phyloP scores from a whole-genome alignment of 1,284 basidiomycete genomes.

The Rhodotorula sp. region DNA sequence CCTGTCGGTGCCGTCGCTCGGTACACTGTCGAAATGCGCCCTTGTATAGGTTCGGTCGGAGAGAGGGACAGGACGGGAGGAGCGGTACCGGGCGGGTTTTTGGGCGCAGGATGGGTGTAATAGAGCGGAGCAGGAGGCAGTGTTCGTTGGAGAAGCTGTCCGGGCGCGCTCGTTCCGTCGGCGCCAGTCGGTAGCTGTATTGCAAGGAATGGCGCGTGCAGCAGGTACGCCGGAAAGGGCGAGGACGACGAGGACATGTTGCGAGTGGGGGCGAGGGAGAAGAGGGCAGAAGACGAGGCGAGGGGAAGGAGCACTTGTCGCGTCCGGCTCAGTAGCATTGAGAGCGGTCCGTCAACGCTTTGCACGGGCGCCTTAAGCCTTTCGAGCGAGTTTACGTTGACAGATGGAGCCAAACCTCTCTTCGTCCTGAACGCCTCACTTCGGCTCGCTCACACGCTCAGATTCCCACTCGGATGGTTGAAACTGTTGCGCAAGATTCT shows the following conservation, averaged over 20 bases:
- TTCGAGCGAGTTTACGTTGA: too few relatives aligned
- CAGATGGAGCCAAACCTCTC: too few relatives aligned
- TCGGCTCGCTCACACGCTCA: too few relatives aligned
- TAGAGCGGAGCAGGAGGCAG: conserved; percentile 26
- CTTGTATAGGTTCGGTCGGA: not conserved
- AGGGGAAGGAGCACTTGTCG: not conserved
- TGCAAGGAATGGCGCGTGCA: conserved; percentile 28
- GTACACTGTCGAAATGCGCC: conserved; percentile 11
- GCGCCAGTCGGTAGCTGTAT: not conserved
- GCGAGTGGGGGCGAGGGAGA: not conserved
- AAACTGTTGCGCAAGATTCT: too few relatives aligned
- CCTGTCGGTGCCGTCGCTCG: conserved; percentile 18
- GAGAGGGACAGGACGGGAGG: conserved; percentile 11
- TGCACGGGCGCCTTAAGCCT: too few relatives aligned
- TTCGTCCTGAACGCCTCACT: too few relatives aligned
- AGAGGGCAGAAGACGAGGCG: not conserved
- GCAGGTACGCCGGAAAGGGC: conserved; percentile 17
- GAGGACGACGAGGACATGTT: not conserved
- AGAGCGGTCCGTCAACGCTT: not conserved
- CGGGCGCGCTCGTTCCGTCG: not conserved
- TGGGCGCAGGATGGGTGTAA: conserved; percentile 11
- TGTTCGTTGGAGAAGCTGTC: conserved; percentile 18
- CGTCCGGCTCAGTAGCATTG: not conserved
- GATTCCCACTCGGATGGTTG: too few relatives aligned
- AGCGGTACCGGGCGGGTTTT: not conserved